Conservation (phyloP, 768 basidiomycete genomes). For the Xerocomellus chrysenteron region DNA sequence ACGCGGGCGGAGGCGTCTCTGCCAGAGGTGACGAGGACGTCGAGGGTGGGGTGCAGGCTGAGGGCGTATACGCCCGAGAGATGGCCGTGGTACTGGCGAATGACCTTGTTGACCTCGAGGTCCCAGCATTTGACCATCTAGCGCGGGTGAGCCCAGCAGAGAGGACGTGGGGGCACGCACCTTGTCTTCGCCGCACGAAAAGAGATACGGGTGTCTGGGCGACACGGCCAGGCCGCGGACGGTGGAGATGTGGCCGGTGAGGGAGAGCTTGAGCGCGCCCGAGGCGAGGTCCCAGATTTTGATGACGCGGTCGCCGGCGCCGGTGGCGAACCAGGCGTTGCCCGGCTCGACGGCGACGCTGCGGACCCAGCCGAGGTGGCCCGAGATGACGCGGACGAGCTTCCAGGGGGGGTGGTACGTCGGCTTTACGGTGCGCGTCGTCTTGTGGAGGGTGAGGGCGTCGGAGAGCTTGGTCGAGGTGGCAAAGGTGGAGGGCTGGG, state of each 20-base stretch:
- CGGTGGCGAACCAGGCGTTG: slow-evolving; percentile 98
- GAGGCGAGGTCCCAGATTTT: slow-evolving; percentile 99
- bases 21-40: slow-evolving; percentile 91
- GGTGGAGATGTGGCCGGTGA: slow-evolving; percentile 97
- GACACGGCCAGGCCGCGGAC: slow-evolving; percentile 94
- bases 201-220: slow-evolving; percentile 91
- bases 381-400: slow-evolving; percentile 92
- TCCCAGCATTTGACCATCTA: slow-evolving; percentile 99
- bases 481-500: slow-evolving; percentile 36
- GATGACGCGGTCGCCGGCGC: slow-evolving; percentile 96
- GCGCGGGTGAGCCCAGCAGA: neutral
- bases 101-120: slow-evolving; percentile 97
- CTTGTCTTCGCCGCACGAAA: slow-evolving; percentile 98
- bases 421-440: slow-evolving; percentile 90
- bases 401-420: slow-evolving; percentile 97
- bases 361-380: slow-evolving; percentile 97
- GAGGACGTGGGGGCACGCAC: slow-evolving; percentile 39
- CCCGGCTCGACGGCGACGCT: slow-evolving; percentile 96
- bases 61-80: slow-evolving; percentile 96
- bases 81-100: slow-evolving; percentile 98
- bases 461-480: slow-evolving; percentile 73
- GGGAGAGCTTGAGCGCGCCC: slow-evolving; percentile 93
- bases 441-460: slow-evolving; percentile 90
- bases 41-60: slow-evolving; percentile 91
- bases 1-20: slow-evolving; percentile 96